Conservation (phyloP, 768 basidiomycete species). For the Leccinellum albellum region DNA sequence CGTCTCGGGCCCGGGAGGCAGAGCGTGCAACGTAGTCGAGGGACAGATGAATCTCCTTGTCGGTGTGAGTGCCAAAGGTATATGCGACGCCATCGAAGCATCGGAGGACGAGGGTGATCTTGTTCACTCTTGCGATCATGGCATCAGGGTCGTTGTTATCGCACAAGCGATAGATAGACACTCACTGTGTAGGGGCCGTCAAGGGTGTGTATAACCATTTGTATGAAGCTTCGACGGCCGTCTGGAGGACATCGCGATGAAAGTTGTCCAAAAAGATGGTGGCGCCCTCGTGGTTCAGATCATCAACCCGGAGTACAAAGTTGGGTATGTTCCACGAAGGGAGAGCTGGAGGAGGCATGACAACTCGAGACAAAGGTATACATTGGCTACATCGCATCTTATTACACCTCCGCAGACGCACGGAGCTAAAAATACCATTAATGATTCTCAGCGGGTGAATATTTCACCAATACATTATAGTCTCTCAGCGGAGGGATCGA, state of each 20-base stretch:
- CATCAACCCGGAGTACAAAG: constrained; percentile 53
- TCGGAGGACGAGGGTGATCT: constrained; percentile 57
- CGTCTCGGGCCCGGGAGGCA: constrained; percentile 44
- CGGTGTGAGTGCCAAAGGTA: constrained; percentile 49
- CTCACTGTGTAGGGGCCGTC: constrained; percentile 48
- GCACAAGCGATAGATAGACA: neutral
- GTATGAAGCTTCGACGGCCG: constrained; percentile 39
- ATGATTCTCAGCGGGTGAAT: neutral
- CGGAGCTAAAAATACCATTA: constrained; percentile 7
- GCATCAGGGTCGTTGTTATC: constrained; percentile 7
- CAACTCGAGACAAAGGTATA: neutral
- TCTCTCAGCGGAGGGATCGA: neutral
- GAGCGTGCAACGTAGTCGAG: constrained; percentile 55
- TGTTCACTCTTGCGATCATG: constrained; percentile 40
- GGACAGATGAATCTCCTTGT: constrained; percentile 76
- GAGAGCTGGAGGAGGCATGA: constrained; percentile 25
- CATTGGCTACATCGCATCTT: constrained; percentile 1
- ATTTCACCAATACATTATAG: neutral
- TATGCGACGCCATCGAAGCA: constrained; percentile 70
- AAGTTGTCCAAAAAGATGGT: constrained; percentile 52
- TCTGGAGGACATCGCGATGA: constrained; percentile 35
- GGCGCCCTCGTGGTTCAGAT: constrained; percentile 57
- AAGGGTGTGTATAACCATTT: constrained; percentile 42
- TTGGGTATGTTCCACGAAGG: constrained; percentile 53
- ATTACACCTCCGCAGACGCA: constrained; percentile 1